Percentiles rank a stretch among this genome's conserved stretches.
Conservation (phyloP, 768 basidiomycete genomes). For the Lactifluus rugatus region DNA sequence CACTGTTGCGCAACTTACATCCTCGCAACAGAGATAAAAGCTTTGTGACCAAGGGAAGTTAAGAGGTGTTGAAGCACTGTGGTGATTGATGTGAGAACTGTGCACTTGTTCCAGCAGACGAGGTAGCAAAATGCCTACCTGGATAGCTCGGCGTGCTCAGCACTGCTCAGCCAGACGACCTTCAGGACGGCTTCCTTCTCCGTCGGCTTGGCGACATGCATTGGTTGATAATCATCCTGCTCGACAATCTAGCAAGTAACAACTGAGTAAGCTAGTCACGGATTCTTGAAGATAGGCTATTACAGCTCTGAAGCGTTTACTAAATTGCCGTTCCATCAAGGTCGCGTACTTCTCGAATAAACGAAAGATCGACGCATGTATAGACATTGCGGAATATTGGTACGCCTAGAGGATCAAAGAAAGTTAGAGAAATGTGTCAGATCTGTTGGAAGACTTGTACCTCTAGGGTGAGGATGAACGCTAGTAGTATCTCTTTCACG, state of each 20-base stretch:
- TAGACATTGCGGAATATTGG: conserved; percentile 71
- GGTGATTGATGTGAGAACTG: neutral
- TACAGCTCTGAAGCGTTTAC: conserved; percentile 72
- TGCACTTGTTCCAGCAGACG: neutral
- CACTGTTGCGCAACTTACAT: conserved; percentile 39
- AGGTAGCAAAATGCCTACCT: conserved; percentile 30
- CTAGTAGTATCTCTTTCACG: conserved; percentile 74
- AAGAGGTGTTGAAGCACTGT: conserved; percentile 55
- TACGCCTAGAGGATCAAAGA: conserved; percentile 43
- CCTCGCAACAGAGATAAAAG: conserved; percentile 90
- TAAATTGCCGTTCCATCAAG: conserved; percentile 74
- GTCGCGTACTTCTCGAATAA: conserved; percentile 86
- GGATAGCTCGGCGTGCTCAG: conserved; percentile 49
- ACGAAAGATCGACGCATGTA: conserved; percentile 77
- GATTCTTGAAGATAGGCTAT: conserved; percentile 18
- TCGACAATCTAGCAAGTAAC: conserved; percentile 51
- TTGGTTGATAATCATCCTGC: conserved; percentile 83
- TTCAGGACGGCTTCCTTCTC: conserved; percentile 70
- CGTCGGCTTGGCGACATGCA: conserved; percentile 52
- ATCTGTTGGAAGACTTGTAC: conserved; percentile 31
- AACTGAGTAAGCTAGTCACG: neutral
- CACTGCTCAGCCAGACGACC: conserved; percentile 71
- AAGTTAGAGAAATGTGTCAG: neutral
- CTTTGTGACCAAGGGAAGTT: conserved; percentile 90
- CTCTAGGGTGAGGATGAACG: conserved; percentile 89